Evolutionary conservation across 306 rosid genomes (phyloP).

Genomic region (Gastrolobium villosum): DNA sequence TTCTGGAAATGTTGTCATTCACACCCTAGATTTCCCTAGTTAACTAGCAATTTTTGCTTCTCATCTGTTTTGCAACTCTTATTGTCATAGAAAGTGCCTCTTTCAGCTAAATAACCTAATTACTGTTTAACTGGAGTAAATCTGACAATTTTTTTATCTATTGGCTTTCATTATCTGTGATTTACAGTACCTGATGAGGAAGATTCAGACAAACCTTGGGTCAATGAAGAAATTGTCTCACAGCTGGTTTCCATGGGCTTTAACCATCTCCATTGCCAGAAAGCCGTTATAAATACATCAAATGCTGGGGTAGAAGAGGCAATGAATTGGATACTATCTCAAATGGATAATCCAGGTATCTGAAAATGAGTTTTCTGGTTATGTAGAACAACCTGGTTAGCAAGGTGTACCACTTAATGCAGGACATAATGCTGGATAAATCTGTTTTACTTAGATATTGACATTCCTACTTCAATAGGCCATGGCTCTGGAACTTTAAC

Average conservation of each 20-base stretch:
- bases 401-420: slow-evolving; percentile 12
- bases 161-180: slow-evolving; percentile 35
- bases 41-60: slow-evolving; percentile 11
- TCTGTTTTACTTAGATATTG: slow-evolving; percentile 64
- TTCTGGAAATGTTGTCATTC: too few species aligned
- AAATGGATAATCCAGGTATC: slow-evolving; percentile 93
- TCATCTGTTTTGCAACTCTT: slow-evolving; percentile 8
- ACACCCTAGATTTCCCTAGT: not conserved
- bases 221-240: slow-evolving; percentile 77
- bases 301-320: slow-evolving; percentile 96
- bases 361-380: slow-evolving; percentile 31
- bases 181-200: slow-evolving; percentile 64
- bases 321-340: slow-evolving; percentile 95
- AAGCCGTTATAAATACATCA: slow-evolving; percentile 90
- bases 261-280: slow-evolving; percentile 80
- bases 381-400: slow-evolving; percentile 14
- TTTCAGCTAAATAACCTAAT: slow-evolving; percentile 27
- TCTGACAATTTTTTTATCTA: not conserved
- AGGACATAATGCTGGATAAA: slow-evolving; percentile 33
- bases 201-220: slow-evolving; percentile 57
- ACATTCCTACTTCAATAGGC: slow-evolving; percentile 70
- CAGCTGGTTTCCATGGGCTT: slow-evolving; percentile 99
- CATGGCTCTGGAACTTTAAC: slow-evolving; percentile 35
- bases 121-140: not conserved
- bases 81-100: slow-evolving; percentile 5